Conservation (phyloP, 2,329 filamentous ascomycete genomes). For the Triangularia verruculosa region DNA sequence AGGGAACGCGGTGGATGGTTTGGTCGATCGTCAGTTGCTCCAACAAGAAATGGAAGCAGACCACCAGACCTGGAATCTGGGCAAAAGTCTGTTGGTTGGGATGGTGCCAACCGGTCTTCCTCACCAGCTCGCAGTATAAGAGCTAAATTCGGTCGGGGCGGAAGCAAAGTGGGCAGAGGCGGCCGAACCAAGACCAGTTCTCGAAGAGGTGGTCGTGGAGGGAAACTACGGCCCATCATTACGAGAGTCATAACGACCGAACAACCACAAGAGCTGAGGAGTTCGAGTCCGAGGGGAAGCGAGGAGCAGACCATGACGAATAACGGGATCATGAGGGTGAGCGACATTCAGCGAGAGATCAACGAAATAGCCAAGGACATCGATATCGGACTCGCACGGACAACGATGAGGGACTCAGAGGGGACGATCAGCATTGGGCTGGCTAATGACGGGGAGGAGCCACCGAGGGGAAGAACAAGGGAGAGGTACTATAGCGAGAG, state of each 20-base stretch:
- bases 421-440: constrained; percentile 15
- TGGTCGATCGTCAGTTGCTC: constrained; percentile 28
- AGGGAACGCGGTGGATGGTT: constrained; percentile 33
- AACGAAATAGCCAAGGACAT: constrained; percentile 33
- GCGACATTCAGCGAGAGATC: constrained; percentile 33
- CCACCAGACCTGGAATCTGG: constrained; percentile 24
- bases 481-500: constrained; percentile 31
- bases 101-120: background rate
- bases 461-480: constrained; percentile 12
- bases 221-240: constrained; percentile 25
- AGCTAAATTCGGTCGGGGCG: constrained; percentile 30
- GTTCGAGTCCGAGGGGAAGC: constrained; percentile 33
- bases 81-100: constrained; percentile 22
- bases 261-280: constrained; percentile 28
- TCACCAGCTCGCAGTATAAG: background rate
- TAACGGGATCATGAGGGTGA: constrained; percentile 36
- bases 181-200: constrained; percentile 11
- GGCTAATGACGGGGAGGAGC: constrained; percentile 11
- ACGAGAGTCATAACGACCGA: constrained; percentile 22
- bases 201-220: constrained; percentile 15
- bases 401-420: constrained; percentile 13
- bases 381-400: constrained; percentile 24
- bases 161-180: constrained; percentile 36
- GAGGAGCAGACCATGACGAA: constrained; percentile 37
- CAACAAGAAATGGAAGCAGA: background rate